Conservation (phyloP, 768 basidiomycete genomes). For the Amanita exitialis region DNA sequence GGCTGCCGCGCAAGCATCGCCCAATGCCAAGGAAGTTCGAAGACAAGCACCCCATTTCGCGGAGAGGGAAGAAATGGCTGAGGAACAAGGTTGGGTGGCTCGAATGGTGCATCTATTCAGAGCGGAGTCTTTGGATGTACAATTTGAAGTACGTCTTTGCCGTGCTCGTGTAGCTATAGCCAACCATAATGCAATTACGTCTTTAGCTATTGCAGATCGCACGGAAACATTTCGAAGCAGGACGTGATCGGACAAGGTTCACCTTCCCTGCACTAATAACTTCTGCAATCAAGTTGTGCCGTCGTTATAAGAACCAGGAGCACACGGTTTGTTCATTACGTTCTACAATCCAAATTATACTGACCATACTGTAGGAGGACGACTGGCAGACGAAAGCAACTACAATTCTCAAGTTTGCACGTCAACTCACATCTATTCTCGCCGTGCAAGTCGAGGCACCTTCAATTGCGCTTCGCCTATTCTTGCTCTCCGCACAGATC, state of each 20-base stretch:
- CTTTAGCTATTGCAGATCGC: constrained; percentile 82
- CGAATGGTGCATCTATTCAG: constrained; percentile 96
- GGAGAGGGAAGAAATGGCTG: constrained; percentile 88
- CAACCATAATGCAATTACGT: constrained; percentile 1
- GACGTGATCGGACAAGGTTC: constrained; percentile 91
- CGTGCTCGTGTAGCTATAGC: not conserved
- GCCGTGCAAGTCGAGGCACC: constrained; percentile 91
- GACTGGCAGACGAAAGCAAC: constrained; percentile 84
- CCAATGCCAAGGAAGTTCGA: constrained; percentile 34
- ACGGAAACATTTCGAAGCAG: constrained; percentile 79
- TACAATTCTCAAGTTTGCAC: constrained; percentile 88
- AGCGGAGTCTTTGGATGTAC: constrained; percentile 75
- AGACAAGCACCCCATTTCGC: constrained; percentile 49
- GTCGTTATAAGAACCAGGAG: constrained; percentile 81
- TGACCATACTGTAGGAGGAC: constrained; percentile 41
- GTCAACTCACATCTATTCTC: constrained; percentile 88
- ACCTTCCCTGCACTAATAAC: constrained; percentile 97
- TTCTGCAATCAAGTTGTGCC: constrained; percentile 84
- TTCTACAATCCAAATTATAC: not conserved
- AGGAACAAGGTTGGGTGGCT: constrained; percentile 99
- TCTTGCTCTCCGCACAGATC: constrained; percentile 92
- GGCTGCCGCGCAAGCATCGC: constrained; percentile 20
- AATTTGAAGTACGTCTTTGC: constrained; percentile 65
- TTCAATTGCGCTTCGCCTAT: constrained; percentile 85
- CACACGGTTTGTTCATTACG: constrained; percentile 38